phyloP scores from a whole-genome alignment of 352 stramenopile species.

The Pythium aquatile region DNA sequence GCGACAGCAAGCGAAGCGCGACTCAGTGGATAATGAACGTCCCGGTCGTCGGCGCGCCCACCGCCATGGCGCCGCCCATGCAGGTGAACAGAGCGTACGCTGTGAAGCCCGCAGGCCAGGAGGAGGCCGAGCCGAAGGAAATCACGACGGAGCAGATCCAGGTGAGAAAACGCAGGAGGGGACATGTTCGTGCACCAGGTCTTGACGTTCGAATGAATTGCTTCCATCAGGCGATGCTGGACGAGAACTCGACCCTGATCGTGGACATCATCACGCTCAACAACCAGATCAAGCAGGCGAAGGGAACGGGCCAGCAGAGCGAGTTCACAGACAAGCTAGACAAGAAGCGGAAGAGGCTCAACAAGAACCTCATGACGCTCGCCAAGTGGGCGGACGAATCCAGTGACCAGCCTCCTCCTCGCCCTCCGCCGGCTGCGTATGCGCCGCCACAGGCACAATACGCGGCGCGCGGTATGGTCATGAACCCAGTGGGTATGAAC shows the following conservation, averaged over 20 bases:
- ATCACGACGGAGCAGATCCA: constrained; percentile 84
- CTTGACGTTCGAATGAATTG: not conserved
- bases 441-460: constrained; percentile 33
- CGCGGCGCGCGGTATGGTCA: constrained; percentile 31
- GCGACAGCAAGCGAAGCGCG: constrained; percentile 7
- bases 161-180: constrained; percentile 26
- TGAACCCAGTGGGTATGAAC: constrained; percentile 29
- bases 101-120: constrained; percentile 21
- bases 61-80: constrained; percentile 17
- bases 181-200: not conserved
- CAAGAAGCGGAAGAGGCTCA: constrained; percentile 89
- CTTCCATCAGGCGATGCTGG: constrained; percentile 67
- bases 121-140: constrained; percentile 59
- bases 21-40: constrained; percentile 13
- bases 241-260: constrained; percentile 85
- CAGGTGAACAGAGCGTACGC: constrained; percentile 15
- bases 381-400: constrained; percentile 88
- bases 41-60: not conserved
- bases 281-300: constrained; percentile 85
- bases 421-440: constrained; percentile 33
- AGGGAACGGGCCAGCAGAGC: constrained; percentile 66
- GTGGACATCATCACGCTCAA: constrained; percentile 89
- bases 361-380: constrained; percentile 89
- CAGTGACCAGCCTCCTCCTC: constrained; percentile 61
- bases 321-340: constrained; percentile 85